A percentile compares a stretch with the other conserved stretches of the same genome.
These are phyloP conservation scores for Byssoonygena ceratinophila DNA, from an alignment of 2,329 filamentous ascomycete species.

Conservation along the genomic window DNA sequence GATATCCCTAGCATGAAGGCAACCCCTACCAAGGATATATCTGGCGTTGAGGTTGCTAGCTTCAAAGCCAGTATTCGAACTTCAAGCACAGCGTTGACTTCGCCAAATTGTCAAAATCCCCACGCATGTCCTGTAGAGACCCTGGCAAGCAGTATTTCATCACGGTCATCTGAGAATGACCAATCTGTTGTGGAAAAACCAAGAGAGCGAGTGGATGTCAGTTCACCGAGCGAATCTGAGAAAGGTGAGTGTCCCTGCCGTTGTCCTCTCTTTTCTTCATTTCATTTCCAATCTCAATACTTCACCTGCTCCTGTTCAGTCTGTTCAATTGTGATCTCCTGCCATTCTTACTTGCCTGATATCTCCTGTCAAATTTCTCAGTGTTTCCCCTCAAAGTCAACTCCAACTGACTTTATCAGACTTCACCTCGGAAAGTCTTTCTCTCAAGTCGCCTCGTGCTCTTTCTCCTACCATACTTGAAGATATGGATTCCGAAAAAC, in stretches of 20 bases:
- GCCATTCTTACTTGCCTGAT: neutral
- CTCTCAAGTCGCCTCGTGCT: neutral
- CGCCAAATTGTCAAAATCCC: neutral
- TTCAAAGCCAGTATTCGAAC: neutral
- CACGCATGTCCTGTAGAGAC: neutral
- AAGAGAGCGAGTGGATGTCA: neutral
- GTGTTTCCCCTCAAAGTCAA: neutral
- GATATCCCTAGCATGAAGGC: neutral
- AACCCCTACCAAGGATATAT: neutral
- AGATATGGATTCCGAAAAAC: neutral
- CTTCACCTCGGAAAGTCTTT: neutral
- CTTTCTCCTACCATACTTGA: neutral
- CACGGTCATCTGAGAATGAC: neutral
- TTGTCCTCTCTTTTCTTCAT: neutral
- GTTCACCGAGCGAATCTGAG: neutral
- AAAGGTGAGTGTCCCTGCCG: conserved; percentile 4
- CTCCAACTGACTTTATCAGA: neutral
- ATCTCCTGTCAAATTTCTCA: neutral
- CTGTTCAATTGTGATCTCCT: too few species aligned
- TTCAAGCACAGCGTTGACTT: conserved; percentile 1
- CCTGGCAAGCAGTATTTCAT: neutral
- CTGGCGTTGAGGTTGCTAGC: neutral
- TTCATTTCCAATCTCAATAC: neutral
- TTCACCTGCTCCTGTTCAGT: neutral
- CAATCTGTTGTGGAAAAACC: neutral